Conservation (phyloP, 345 rosid genomes). For the Hibiscus mutabilis region DNA sequence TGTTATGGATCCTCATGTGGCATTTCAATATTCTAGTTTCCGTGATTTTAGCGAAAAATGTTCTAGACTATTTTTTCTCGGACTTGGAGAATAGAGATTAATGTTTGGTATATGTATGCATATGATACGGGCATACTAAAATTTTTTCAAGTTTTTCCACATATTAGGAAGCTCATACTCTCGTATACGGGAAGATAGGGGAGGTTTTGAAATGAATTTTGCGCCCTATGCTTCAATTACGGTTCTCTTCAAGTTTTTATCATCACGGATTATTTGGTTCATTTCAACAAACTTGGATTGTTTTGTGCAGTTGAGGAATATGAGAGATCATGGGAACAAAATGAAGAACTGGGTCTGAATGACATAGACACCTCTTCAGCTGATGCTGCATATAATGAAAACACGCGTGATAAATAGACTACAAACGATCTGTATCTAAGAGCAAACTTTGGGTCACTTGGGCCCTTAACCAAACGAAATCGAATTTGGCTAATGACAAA, state of each 20-base stretch:
- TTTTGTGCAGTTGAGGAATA: conserved; percentile 62
- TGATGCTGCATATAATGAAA: conserved; percentile 49
- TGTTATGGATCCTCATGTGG: background rate
- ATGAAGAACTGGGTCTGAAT: conserved; percentile 86
- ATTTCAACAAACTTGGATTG: background rate
- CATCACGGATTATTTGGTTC: background rate
- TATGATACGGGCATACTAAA: background rate
- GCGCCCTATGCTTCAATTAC: background rate
- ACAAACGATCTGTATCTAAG: background rate
- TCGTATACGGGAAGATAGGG: background rate
- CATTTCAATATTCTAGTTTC: background rate
- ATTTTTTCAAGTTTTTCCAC: background rate
- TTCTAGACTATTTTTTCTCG: background rate
- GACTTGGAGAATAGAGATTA: background rate
- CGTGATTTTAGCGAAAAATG: background rate
- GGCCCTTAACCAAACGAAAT: background rate
- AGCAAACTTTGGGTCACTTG: background rate
- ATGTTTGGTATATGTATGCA: background rate
- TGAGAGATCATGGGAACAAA: conserved; percentile 88
- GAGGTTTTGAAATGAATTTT: background rate
- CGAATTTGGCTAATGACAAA: background rate
- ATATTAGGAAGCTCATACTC: background rate
- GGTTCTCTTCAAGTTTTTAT: background rate
- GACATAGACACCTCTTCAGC: conserved; percentile 86
- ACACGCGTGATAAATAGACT: background rate